These are phyloP conservation scores for Cicer judaicum DNA, from an alignment of 306 rosid species.

Conservation along the genomic window DNA sequence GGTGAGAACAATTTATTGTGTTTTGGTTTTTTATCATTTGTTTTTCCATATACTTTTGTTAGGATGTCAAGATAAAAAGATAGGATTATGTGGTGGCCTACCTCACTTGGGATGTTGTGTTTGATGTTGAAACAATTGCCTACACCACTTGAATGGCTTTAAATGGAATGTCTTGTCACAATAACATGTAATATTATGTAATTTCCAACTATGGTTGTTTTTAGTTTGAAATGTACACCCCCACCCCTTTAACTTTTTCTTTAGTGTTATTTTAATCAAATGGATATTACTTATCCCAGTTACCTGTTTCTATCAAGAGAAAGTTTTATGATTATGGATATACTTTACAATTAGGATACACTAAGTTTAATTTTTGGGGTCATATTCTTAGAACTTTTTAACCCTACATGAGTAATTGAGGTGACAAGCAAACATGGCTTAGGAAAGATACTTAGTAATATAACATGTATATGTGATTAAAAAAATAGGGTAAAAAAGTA, in stretches of 20 bases:
- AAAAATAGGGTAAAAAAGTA: background rate
- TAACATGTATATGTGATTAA: background rate
- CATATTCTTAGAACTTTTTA: slow-evolving; percentile 26
- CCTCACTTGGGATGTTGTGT: slow-evolving; percentile 51
- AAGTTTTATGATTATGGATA: slow-evolving; percentile 22
- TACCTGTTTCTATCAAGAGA: background rate
- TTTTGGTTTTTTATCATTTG: slow-evolving; percentile 30
- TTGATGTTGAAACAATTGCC: slow-evolving; percentile 48
- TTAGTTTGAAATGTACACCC: slow-evolving; percentile 5
- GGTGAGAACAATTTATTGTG: slow-evolving; percentile 38
- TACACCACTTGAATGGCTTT: slow-evolving; percentile 40
- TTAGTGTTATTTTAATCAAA: slow-evolving; percentile 2
- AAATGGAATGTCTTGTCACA: slow-evolving; percentile 48
- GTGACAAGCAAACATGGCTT: background rate
- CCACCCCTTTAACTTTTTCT: background rate
- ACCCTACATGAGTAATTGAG: slow-evolving; percentile 20
- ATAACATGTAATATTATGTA: slow-evolving; percentile 43
- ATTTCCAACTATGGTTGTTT: slow-evolving; percentile 22
- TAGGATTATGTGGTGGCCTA: slow-evolving; percentile 49
- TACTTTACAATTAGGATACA: slow-evolving; percentile 10
- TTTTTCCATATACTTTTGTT: slow-evolving; percentile 38
- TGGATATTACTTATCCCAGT: background rate
- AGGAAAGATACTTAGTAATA: background rate
- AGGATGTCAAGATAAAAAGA: slow-evolving; percentile 45
- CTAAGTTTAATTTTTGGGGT: slow-evolving; percentile 10